Conservation (phyloP, 345 rosid genomes). For the Aquilaria malaccensis region DNA sequence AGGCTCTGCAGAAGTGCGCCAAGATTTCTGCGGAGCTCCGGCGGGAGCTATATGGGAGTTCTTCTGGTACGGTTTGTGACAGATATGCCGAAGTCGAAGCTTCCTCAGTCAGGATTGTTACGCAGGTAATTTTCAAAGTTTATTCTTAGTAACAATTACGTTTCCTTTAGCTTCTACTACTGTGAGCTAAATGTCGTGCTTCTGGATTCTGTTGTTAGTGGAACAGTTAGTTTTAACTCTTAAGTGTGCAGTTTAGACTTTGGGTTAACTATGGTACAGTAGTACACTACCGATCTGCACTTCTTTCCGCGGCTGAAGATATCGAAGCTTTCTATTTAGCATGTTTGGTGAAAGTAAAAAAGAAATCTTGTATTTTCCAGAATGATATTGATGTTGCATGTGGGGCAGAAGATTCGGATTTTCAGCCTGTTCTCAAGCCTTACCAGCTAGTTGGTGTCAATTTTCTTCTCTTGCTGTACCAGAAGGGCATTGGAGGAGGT, state of each 20-base stretch:
- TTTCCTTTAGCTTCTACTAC: not conserved
- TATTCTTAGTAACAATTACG: not conserved
- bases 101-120: slow-evolving; percentile 76
- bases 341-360: no score
- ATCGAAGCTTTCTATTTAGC: no score
- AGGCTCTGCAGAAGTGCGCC: slow-evolving; percentile 81
- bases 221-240: no score
- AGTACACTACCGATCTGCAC: no score
- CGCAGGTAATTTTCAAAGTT: slow-evolving; percentile 43
- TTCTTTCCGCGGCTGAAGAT: no score
- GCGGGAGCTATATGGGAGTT: slow-evolving; percentile 65
- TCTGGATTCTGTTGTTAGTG: not conserved
- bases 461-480: slow-evolving; percentile 85
- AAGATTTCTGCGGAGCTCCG: slow-evolving; percentile 72
- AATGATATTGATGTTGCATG: slow-evolving; percentile 81
- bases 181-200: not conserved
- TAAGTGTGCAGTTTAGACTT: no score
- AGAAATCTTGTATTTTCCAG: slow-evolving; percentile 25
- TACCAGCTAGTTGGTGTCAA: slow-evolving; percentile 94
- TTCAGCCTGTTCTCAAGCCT: slow-evolving; percentile 88
- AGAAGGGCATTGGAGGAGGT: slow-evolving; percentile 93
- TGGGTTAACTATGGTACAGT: no score
- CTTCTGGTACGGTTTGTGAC: slow-evolving; percentile 52
- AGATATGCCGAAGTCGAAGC: slow-evolving; percentile 81
- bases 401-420: slow-evolving; percentile 55